These are phyloP conservation scores for Leccinum fallax DNA, from an alignment of 1,284 basidiomycete genomes.

Conservation along the genomic window DNA sequence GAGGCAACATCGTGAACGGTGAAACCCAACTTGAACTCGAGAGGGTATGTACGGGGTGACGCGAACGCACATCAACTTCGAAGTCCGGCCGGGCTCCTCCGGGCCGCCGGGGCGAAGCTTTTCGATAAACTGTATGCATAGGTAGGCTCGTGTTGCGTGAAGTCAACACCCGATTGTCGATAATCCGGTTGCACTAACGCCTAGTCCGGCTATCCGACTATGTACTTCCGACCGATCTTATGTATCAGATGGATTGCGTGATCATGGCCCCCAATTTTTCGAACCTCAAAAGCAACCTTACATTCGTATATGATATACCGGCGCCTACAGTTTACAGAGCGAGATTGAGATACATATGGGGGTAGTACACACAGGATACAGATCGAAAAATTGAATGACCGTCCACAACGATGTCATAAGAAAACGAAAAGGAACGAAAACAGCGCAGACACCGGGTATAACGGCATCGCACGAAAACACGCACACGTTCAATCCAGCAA, in stretches of 20 bases:
- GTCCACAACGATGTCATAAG: constrained; percentile 15
- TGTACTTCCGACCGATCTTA: no score
- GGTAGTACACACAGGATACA: not conserved
- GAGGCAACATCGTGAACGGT: no score
- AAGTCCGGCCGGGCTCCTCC: no score
- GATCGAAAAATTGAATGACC: not conserved
- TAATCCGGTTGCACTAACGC: no score
- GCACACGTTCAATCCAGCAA: constrained; percentile 52
- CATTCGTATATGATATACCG: not conserved
- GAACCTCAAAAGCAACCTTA: not conserved
- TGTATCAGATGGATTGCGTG: not conserved
- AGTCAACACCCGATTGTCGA: no score
- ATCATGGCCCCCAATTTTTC: not conserved
- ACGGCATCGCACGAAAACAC: not conserved
- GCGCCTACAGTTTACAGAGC: not conserved
- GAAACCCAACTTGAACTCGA: no score
- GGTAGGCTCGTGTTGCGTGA: no score
- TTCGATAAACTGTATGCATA: no score
- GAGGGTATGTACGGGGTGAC: no score
- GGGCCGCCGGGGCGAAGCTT: no score
- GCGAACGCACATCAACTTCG: no score
- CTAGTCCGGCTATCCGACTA: no score
- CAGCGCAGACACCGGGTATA: constrained; percentile 3
- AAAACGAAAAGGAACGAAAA: not conserved
- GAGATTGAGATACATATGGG: not conserved